These are phyloP conservation scores for Telopea speciosissima DNA, from an alignment of 177 flowering plant species.

Conservation along the genomic window DNA sequence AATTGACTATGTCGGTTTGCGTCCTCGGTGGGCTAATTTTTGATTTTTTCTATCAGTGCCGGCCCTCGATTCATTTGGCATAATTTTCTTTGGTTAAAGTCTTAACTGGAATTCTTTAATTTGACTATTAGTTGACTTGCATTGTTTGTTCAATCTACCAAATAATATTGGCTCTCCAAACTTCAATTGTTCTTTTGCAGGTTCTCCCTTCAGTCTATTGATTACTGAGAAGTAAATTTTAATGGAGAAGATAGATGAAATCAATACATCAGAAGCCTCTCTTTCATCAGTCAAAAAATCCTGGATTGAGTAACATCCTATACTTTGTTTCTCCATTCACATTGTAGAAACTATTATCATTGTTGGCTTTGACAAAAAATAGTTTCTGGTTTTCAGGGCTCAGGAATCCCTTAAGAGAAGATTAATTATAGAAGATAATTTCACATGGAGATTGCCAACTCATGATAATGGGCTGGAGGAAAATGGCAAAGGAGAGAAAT, in stretches of 20 bases:
- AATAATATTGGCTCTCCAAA: not conserved
- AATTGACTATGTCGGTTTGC: too few species aligned
- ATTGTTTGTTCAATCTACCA: not conserved
- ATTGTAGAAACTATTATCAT: not conserved
- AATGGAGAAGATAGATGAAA: not conserved
- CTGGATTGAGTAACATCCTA: not conserved
- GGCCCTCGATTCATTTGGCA: too few species aligned
- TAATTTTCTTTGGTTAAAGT: too few species aligned
- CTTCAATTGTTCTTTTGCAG: not conserved
- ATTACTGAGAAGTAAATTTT: not conserved
- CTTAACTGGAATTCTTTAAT: too few species aligned
- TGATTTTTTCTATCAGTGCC: too few species aligned
- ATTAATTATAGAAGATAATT: conserved; percentile 51
- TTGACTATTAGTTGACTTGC: not conserved
- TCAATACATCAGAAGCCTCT: not conserved
- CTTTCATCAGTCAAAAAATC: not conserved
- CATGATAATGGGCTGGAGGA: conserved; percentile 1
- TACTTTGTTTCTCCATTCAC: not conserved
- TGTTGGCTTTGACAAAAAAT: not conserved
- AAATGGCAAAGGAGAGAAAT: conserved; percentile 8
- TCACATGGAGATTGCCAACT: conserved; percentile 46
- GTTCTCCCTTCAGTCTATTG: not conserved
- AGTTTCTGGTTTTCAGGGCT: conserved; percentile 24
- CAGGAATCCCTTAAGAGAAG: conserved; percentile 47
- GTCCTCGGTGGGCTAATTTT: too few species aligned